A percentile compares a stretch with the other conserved stretches of the same genome.
These are phyloP conservation scores for Arabis alpina DNA, from an alignment of 345 rosid genomes.

Conservation along the genomic window DNA sequence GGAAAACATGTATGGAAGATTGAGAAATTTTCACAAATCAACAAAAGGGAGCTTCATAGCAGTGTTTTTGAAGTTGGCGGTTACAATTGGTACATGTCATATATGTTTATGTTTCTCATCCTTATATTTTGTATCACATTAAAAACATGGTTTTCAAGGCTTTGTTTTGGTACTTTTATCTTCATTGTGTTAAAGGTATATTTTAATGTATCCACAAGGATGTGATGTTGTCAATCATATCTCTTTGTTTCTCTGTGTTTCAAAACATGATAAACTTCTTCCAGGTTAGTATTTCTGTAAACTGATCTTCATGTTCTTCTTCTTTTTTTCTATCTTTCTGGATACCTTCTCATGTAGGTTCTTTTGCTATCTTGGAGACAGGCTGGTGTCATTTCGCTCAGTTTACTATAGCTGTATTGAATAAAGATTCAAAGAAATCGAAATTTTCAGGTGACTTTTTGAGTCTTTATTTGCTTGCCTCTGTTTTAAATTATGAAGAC, in stretches of 20 bases:
- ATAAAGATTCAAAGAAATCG: slow-evolving; percentile 82
- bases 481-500: too few species aligned
- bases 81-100: slow-evolving; percentile 77
- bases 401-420: slow-evolving; percentile 93
- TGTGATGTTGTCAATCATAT: slow-evolving; percentile 97
- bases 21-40: slow-evolving; percentile 81
- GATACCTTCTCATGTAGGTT: slow-evolving; percentile 20
- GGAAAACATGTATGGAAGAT: slow-evolving; percentile 91
- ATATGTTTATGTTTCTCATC: too few species aligned
- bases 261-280: slow-evolving; percentile 91
- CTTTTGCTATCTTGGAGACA: slow-evolving; percentile 41
- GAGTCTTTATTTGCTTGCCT: too few species aligned
- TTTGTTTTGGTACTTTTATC: slow-evolving; percentile 6
- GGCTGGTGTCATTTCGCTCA: slow-evolving; percentile 99
- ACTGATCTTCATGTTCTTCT: neutral
- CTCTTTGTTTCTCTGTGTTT: slow-evolving; percentile 95
- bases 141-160: neutral
- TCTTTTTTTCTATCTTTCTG: slow-evolving; percentile 7
- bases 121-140: neutral
- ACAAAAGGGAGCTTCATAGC: slow-evolving; percentile 88
- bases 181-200: slow-evolving; percentile 69
- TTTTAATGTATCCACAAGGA: slow-evolving; percentile 95
- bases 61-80: slow-evolving; percentile 86
- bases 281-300: slow-evolving; percentile 67
- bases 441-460: too few species aligned